A percentile compares a stretch with the other conserved stretches of the same genome.
These are phyloP conservation scores for Suhomyces vadensis DNA, from an alignment of 805 yeast species.

Conservation along the genomic window DNA sequence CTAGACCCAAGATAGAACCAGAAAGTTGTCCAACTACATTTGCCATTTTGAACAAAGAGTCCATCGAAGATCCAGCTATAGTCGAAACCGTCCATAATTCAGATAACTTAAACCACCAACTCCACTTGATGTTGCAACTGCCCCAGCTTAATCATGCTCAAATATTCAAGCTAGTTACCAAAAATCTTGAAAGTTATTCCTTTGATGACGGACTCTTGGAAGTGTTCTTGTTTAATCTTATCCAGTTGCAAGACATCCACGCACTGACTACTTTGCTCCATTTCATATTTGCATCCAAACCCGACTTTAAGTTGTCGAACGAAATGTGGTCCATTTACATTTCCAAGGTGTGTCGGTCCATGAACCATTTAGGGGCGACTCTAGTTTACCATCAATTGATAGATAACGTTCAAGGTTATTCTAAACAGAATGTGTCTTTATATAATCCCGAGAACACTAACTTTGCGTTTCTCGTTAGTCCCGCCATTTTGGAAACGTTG, in stretches of 20 bases:
- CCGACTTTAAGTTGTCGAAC: constrained; percentile 24
- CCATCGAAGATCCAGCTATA: too few relatives aligned
- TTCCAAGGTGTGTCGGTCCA: constrained; percentile 22
- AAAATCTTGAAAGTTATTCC: constrained; percentile 3
- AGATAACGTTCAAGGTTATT: constrained; percentile 24
- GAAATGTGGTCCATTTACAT: constrained; percentile 37
- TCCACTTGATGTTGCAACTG: constrained; percentile 3
- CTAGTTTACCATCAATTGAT: constrained; percentile 39
- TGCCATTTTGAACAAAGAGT: neutral
- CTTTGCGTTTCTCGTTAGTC: constrained; percentile 36
- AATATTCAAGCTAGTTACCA: constrained; percentile 10
- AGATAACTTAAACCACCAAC: neutral
- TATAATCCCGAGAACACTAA: constrained; percentile 18
- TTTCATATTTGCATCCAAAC: constrained; percentile 18
- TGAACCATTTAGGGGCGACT: constrained; percentile 32
- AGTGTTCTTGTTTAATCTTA: constrained; percentile 20
- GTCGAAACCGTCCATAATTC: too few relatives aligned
- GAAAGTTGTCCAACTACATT: neutral
- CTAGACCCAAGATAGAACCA: neutral
- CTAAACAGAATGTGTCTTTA: constrained; percentile 10
- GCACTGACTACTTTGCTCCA: constrained; percentile 32
- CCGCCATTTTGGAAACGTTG: constrained; percentile 24
- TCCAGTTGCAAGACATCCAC: constrained; percentile 20
- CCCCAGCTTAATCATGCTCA: constrained; percentile 1
- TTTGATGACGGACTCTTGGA: constrained; percentile 22